Evolutionary conservation across 192 early-diverging fungal species (phyloP).

Genomic region (Backusella tarrabulga): DNA sequence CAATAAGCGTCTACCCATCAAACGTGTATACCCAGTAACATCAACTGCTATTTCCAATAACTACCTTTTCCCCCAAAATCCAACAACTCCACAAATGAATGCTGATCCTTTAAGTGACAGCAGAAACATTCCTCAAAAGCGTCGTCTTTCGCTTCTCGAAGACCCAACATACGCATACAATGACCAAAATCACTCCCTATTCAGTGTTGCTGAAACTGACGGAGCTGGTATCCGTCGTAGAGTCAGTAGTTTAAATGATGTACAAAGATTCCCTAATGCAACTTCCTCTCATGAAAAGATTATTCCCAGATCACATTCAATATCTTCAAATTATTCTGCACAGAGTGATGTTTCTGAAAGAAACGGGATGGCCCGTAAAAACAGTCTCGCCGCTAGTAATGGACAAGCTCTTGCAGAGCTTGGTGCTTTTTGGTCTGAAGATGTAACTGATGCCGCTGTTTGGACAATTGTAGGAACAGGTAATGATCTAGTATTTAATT

Average conservation of each 20-base stretch:
- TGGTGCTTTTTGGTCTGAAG: slow-evolving; percentile 65
- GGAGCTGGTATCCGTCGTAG: slow-evolving; percentile 34
- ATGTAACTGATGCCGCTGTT: slow-evolving; percentile 79
- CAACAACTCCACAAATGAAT: not conserved
- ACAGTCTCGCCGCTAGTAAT: slow-evolving; percentile 17
- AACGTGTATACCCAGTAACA: slow-evolving; percentile 19
- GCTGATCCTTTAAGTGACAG: not conserved
- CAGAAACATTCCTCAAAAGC: not conserved
- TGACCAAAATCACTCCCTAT: not conserved
- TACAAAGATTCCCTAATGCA: not conserved
- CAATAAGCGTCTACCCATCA: slow-evolving; percentile 47
- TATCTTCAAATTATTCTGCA: not conserved
- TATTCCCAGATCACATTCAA: not conserved
- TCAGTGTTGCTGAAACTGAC: not conserved
- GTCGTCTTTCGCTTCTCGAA: slow-evolving; percentile 1
- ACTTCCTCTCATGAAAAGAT: not conserved
- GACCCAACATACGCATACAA: not conserved
- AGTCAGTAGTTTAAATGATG: slow-evolving; percentile 52
- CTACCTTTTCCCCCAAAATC: not conserved
- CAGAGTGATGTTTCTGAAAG: not conserved
- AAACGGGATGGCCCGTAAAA: slow-evolving; percentile 7
- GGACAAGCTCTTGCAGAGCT: slow-evolving; percentile 6
- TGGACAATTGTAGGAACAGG: slow-evolving; percentile 89
- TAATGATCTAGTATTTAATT: slow-evolving; percentile 16
- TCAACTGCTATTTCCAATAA: not conserved